Evolutionary conservation across 176 grass and related monocot species (phyloP).

Genomic region (Lolium perenne): DNA sequence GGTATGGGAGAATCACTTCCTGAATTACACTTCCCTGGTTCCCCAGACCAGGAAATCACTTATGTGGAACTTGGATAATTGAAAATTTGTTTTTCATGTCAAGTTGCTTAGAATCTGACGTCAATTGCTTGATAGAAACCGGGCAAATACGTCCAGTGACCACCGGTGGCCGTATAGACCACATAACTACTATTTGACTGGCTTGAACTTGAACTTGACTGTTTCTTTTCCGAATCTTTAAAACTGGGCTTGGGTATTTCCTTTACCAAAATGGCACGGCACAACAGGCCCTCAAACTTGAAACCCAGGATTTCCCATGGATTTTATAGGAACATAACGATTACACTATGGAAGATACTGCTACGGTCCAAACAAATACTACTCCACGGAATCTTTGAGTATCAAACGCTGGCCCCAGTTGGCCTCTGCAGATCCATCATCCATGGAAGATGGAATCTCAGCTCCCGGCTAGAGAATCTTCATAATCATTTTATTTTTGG

Average conservation of each 20-base stretch:
- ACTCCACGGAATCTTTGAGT: background rate
- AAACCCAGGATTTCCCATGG: background rate
- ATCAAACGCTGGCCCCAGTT: background rate
- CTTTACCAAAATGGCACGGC: background rate
- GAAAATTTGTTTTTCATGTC: background rate
- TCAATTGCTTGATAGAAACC: background rate
- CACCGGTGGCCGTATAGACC: background rate
- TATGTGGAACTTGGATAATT: background rate
- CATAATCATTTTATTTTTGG: background rate
- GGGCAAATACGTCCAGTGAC: background rate
- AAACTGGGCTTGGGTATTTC: conserved; percentile 3
- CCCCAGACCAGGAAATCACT: background rate
- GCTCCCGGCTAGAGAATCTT: background rate
- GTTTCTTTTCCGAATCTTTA: background rate
- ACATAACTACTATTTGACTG: background rate
- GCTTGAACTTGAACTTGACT: background rate
- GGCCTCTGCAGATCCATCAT: conserved; percentile 16
- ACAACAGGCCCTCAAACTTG: background rate
- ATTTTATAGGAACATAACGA: background rate
- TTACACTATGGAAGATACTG: background rate
- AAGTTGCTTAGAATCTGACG: background rate
- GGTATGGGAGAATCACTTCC: background rate
- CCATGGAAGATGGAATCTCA: conserved; percentile 39
- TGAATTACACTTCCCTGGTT: background rate
- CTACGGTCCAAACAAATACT: background rate